These are phyloP conservation scores for Hyparrhenia diplandra DNA, from an alignment of 176 grass and related monocot genomes.

Conservation along the genomic window DNA sequence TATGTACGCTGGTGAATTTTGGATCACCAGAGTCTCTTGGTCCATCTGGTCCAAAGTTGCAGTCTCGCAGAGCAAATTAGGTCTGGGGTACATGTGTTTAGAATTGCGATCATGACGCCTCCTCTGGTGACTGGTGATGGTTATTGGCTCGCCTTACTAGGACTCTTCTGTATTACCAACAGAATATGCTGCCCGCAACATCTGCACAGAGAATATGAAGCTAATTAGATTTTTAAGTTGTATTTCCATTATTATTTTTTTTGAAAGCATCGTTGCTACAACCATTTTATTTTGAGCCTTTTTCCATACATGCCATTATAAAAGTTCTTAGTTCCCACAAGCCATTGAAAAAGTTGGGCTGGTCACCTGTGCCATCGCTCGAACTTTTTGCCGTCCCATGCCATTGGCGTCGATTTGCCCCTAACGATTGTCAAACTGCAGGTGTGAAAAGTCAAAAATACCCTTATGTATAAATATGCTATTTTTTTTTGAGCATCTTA, in stretches of 20 bases:
- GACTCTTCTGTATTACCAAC: background rate
- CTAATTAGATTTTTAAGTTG: background rate
- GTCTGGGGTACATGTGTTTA: background rate
- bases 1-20: background rate
- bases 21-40: background rate
- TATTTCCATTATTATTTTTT: background rate
- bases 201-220: background rate
- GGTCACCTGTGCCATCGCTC: too few species aligned
- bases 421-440: too few species aligned
- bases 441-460: too few species aligned
- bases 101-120: background rate
- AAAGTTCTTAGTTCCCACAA: too few species aligned
- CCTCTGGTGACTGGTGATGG: background rate
- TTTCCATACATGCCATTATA: too few species aligned
- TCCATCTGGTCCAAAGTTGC: background rate
- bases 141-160: background rate
- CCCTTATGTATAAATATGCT: too few species aligned
- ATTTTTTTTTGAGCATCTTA: too few species aligned
- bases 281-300: too few species aligned
- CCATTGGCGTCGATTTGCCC: too few species aligned
- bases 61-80: background rate
- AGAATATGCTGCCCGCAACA: background rate
- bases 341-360: too few species aligned
- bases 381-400: too few species aligned
- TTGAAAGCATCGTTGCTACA: background rate